phyloP scores from a whole-genome alignment of 129 eudicot genomes.

The Pseudognaphalium luteoalbum region DNA sequence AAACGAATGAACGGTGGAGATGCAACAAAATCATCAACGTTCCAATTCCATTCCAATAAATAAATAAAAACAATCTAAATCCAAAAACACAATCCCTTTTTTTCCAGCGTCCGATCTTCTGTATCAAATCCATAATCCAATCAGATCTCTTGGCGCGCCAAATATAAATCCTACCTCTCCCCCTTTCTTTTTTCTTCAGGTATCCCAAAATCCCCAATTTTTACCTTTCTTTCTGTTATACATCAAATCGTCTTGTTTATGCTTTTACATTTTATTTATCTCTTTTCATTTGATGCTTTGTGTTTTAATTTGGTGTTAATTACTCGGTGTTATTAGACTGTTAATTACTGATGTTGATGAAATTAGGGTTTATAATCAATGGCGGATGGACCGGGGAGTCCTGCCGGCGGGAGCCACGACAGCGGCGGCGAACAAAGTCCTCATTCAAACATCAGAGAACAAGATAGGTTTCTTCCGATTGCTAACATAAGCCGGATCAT shows the following conservation, averaged over 20 bases:
- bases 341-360: background rate
- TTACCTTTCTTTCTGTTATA: background rate
- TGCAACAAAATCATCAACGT: slow-evolving; percentile 18
- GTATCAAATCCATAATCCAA: slow-evolving; percentile 12
- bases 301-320: background rate
- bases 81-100: slow-evolving; percentile 23
- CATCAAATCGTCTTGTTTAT: background rate
- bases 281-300: background rate
- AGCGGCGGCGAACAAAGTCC: slow-evolving; percentile 73
- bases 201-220: slow-evolving; percentile 21
- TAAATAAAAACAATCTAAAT: background rate
- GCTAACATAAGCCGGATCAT: slow-evolving; percentile 70
- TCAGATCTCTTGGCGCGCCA: slow-evolving; percentile 41
- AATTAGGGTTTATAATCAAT: slow-evolving; percentile 43
- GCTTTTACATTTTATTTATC: background rate
- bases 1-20: slow-evolving; percentile 37
- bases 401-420: slow-evolving; percentile 58
- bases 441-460: slow-evolving; percentile 54
- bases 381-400: slow-evolving; percentile 59
- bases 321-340: background rate
- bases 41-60: background rate
- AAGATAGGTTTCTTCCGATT: slow-evolving; percentile 61
- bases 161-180: slow-evolving; percentile 30
- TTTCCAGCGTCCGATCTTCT: slow-evolving; percentile 68
- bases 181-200: slow-evolving; percentile 28